phyloP scores from a whole-genome alignment of 2,329 filamentous ascomycete species.

The Fusarium sp. region DNA sequence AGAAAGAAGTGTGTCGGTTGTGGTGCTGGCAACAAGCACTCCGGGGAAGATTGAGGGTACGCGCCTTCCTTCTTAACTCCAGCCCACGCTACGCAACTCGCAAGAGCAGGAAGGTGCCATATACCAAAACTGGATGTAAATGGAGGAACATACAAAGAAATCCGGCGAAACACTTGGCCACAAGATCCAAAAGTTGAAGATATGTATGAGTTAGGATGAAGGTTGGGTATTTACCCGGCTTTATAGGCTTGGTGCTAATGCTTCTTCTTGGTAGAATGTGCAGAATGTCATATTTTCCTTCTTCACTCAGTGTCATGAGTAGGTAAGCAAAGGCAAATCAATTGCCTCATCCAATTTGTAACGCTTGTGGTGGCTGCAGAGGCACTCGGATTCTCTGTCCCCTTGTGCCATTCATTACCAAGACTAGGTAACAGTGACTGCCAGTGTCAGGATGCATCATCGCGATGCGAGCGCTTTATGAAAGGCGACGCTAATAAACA shows the following conservation, averaged over 20 bases:
- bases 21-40: not conserved
- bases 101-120: not conserved
- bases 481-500: not conserved
- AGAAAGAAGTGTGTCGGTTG: not conserved
- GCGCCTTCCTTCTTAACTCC: conserved; percentile 13
- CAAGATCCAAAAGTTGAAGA: conserved; percentile 7
- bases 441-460: not conserved
- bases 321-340: not conserved
- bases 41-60: not conserved
- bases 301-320: not conserved
- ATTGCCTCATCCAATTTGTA: not conserved
- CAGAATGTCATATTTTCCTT: not conserved
- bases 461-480: not conserved
- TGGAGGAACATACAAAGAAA: not conserved
- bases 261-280: not conserved
- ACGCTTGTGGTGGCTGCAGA: not conserved
- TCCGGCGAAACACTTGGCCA: not conserved
- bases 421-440: not conserved
- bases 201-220: conserved; percentile 7
- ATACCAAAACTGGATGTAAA: not conserved
- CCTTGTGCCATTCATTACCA: not conserved
- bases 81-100: not conserved
- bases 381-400: not conserved
- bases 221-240: not conserved
- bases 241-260: not conserved